Base-by-base conservation (phyloP, 2,329 filamentous ascomycete species). In the Fusarium graminum region DNA sequence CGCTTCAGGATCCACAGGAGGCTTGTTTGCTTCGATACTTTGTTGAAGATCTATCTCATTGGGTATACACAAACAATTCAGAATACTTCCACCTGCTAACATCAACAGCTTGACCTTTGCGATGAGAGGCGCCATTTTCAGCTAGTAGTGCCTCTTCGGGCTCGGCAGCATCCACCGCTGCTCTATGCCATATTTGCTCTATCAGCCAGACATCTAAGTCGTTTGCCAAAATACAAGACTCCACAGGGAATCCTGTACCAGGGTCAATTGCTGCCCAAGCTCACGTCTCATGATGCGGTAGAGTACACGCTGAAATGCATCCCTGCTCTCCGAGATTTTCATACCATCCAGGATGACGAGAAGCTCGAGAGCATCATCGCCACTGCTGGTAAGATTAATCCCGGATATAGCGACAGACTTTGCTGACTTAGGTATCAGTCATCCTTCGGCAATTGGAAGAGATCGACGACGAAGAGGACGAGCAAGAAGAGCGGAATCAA, bases 111-210 rank as follows among this genome's bases (percentile, higher is more conserved):
- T 54, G 78, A 80, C 29, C 70, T 80, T 1, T 80, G 78, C 17
- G 78, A 80, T n/a, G 76, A 78, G 16, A 70, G 76, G 34, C 65
- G 78, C 7, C 78, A 80, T 40, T 80, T 80, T 34, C 78, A 80
- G 34, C 67, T 80, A 9, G 73, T 78, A 2, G 78, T 80, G 2
- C 77, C 77, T 0, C 49, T 75, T 17, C 69, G 74, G 12, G 78
- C 78, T 4, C 72, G 75, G 12, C 68, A 74, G 3, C 77, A 80
- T 17, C 70, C 78, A 9, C 78, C 78, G 7, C 67, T 80, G 1
- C 74, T 80, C n/a, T 74, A 80, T 44, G 76, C 78, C 30, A 76
- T 80, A n/a, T 79, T 80, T 47, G 78, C 78, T 2, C 74, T 80
- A 1, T 77, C 78, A 6, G 77, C 78, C 0, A 77, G 78, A 6